A percentile compares a stretch with the other conserved stretches of the same genome.
phyloP scores from a whole-genome alignment of 305 asterid genomes.

The Lippia alba region DNA sequence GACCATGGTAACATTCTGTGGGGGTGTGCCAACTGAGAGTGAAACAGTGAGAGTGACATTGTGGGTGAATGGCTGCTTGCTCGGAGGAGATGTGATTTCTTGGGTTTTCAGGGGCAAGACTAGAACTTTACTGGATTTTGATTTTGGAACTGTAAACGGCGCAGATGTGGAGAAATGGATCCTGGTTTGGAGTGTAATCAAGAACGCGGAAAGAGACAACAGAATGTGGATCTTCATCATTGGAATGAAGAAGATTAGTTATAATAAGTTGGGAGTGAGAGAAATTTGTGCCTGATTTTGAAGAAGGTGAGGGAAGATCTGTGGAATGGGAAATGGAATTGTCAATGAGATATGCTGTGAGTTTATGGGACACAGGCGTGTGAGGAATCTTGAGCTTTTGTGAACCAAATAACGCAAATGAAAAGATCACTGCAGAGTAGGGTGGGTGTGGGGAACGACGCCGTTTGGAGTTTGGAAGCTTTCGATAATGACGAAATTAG shows the following conservation, averaged over 20 bases:
- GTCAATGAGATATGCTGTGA: conserved; percentile 27
- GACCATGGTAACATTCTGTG: conserved; percentile 89
- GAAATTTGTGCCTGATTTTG: conserved; percentile 7
- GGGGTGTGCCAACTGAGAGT: conserved; percentile 77
- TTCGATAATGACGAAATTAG: conserved; percentile 28
- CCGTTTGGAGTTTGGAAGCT: conserved; percentile 28
- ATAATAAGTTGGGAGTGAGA: not conserved
- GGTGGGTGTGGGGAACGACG: conserved; percentile 31
- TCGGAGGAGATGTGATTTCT: conserved; percentile 45
- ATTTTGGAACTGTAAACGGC: conserved; percentile 29
- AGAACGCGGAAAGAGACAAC: conserved; percentile 27
- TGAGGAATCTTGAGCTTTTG: conserved; percentile 37
- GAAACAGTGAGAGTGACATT: conserved; percentile 84
- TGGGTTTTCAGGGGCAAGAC: conserved; percentile 66
- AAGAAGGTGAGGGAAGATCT: conserved; percentile 20
- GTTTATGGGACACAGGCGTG: conserved; percentile 30
- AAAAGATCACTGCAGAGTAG: conserved; percentile 7
- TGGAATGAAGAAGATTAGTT: not conserved
- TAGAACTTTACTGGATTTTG: conserved; percentile 34
- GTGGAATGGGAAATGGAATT: conserved; percentile 15
- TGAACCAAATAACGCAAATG: conserved; percentile 20
- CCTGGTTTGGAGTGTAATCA: conserved; percentile 35
- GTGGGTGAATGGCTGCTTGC: conserved; percentile 75
- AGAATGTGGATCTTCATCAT: conserved; percentile 31
- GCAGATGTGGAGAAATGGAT: conserved; percentile 30